phyloP scores from a whole-genome alignment of 2,329 filamentous ascomycete species.

The Xylaria sp. region DNA sequence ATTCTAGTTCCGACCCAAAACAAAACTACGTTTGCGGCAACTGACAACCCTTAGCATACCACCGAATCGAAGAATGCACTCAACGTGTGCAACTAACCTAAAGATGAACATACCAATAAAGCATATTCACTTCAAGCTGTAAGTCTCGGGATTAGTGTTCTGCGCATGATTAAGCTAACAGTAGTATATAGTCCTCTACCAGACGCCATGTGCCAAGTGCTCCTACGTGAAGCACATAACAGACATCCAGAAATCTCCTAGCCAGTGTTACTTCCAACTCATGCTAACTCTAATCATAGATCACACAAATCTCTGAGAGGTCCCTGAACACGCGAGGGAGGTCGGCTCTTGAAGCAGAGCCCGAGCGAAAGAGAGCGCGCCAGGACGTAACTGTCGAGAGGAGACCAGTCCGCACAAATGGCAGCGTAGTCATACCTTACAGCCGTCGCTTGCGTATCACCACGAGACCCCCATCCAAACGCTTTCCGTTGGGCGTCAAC shows the following conservation, averaged over 20 bases:
- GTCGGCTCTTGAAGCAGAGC: conserved; percentile 28
- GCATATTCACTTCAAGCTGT: too few relatives aligned
- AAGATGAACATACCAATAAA: too few relatives aligned
- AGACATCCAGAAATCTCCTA: too few relatives aligned
- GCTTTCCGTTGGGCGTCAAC: conserved; percentile 12
- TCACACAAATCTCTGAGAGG: conserved; percentile 7
- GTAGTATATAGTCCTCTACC: too few relatives aligned
- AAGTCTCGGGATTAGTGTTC: too few relatives aligned
- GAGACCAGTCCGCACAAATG: conserved; percentile 19
- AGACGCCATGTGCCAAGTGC: too few relatives aligned
- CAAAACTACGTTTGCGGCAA: background rate
- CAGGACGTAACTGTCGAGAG: conserved; percentile 32
- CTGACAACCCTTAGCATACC: background rate
- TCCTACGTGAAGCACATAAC: too few relatives aligned
- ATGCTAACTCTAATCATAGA: background rate
- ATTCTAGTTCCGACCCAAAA: too few relatives aligned
- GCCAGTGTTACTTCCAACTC: background rate
- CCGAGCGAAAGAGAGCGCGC: conserved; percentile 30
- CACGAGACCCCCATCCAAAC: conserved; percentile 31
- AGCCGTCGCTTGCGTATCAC: conserved; percentile 23
- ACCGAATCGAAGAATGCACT: background rate
- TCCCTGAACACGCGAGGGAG: conserved; percentile 30
- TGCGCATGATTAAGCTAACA: too few relatives aligned
- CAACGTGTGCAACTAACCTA: too few relatives aligned
- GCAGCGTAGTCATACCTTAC: conserved; percentile 30